Percentiles rank a stretch among this genome's conserved stretches.
Conservation (phyloP, 2,329 filamentous ascomycete species). For the Botryotinia convoluta region DNA sequence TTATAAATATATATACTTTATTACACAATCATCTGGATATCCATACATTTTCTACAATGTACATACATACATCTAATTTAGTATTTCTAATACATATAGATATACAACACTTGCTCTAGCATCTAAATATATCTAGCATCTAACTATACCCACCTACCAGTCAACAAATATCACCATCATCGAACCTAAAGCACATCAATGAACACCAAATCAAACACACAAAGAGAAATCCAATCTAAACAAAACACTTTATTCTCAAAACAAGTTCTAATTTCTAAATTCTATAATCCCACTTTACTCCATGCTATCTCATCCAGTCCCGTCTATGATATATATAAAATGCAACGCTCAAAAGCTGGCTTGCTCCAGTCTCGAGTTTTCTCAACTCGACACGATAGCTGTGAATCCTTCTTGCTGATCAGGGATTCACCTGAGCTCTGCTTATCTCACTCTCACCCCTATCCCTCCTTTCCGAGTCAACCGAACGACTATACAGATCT, state of each 20-base stretch:
- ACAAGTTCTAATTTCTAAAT: neutral
- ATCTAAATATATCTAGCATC: too few relatives aligned
- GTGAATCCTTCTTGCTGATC: neutral
- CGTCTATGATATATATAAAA: neutral
- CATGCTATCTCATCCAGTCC: neutral
- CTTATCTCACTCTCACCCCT: neutral
- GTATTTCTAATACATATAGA: too few relatives aligned
- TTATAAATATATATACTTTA: too few relatives aligned
- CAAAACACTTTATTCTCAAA: neutral
- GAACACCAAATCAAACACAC: neutral
- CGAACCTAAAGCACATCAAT: too few relatives aligned
- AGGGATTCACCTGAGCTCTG: neutral
- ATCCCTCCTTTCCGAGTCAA: neutral
- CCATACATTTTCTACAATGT: too few relatives aligned
- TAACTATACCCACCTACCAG: too few relatives aligned
- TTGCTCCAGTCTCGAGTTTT: neutral
- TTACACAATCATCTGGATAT: too few relatives aligned
- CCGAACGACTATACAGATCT: slow-evolving; percentile 1
- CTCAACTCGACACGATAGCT: neutral
- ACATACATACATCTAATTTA: too few relatives aligned
- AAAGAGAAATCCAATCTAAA: neutral
- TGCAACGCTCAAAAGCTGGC: neutral
- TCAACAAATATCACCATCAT: too few relatives aligned
- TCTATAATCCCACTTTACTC: neutral
- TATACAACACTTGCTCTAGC: too few relatives aligned